These are phyloP conservation scores for Exophiala phaeomuriformis DNA, from an alignment of 2,329 filamentous ascomycete genomes.

Conservation along the genomic window DNA sequence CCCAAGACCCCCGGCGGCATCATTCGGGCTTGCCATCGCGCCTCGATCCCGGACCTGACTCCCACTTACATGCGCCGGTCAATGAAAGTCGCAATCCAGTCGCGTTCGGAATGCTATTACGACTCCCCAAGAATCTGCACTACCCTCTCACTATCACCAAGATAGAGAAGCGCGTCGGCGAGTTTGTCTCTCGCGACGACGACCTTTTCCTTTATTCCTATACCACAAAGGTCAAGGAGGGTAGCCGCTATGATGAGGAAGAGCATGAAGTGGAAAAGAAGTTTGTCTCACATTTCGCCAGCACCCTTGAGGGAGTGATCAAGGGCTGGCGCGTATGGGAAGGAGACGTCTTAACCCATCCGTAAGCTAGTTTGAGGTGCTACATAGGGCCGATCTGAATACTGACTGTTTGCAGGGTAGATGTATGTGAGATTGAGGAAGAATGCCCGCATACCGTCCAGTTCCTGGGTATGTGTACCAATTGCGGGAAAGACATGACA, in stretches of 20 bases:
- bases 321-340: slow-evolving; percentile 63
- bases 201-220: slow-evolving; percentile 82
- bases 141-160: slow-evolving; percentile 92
- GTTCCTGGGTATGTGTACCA: slow-evolving; percentile 80
- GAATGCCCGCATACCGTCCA: slow-evolving; percentile 86
- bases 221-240: slow-evolving; percentile 61
- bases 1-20: not conserved
- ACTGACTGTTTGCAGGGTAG: slow-evolving; percentile 36
- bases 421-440: slow-evolving; percentile 74
- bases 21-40: not conserved
- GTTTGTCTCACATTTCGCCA: slow-evolving; percentile 73
- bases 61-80: slow-evolving; percentile 15
- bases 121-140: slow-evolving; percentile 54
- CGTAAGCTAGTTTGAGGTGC: slow-evolving; percentile 32
- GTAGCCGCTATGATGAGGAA: slow-evolving; percentile 62
- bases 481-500: slow-evolving; percentile 95
- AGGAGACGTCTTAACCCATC: slow-evolving; percentile 38
- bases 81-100: slow-evolving; percentile 11
- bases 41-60: slow-evolving; percentile 1
- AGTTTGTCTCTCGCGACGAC: slow-evolving; percentile 67
- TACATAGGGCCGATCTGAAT: not conserved
- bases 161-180: slow-evolving; percentile 68
- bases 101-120: slow-evolving; percentile 38
- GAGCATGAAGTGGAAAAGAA: slow-evolving; percentile 59
- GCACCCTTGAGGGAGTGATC: slow-evolving; percentile 72